A percentile compares a stretch with the other conserved stretches of the same genome.
Evolutionary conservation across 2,329 filamentous ascomycete species (phyloP).

Genomic region (Arthrobotrys entomopaga): DNA sequence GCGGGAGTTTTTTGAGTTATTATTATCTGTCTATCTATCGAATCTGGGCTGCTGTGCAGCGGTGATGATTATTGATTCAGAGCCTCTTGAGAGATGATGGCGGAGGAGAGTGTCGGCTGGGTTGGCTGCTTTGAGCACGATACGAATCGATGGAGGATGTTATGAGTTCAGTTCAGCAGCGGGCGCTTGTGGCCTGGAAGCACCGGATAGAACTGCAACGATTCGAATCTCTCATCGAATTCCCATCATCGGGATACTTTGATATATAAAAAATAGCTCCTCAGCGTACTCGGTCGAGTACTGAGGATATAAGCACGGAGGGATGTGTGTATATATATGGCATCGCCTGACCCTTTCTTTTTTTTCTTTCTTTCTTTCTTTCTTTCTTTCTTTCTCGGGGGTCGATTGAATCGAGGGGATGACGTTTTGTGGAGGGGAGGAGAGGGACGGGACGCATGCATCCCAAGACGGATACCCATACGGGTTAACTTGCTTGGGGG

Average conservation of each 20-base stretch:
- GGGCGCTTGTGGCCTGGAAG: conserved; percentile 15
- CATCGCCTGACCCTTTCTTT: too few species aligned
- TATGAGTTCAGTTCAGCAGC: not conserved
- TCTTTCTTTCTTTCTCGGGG: too few species aligned
- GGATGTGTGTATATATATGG: too few species aligned
- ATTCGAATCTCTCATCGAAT: conserved; percentile 20
- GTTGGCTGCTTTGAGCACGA: conserved; percentile 11
- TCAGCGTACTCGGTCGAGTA: not conserved
- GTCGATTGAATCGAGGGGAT: too few species aligned
- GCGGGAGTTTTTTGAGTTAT: too few species aligned
- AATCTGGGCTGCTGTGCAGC: too few species aligned
- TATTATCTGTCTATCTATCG: too few species aligned
- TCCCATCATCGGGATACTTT: conserved; percentile 17
- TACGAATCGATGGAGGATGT: not conserved
- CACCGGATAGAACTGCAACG: conserved; percentile 14
- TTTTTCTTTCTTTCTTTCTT: too few species aligned
- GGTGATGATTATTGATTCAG: not conserved
- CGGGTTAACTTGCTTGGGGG: too few species aligned
- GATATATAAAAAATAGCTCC: not conserved
- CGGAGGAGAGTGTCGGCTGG: conserved; percentile 11
- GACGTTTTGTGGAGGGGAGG: too few species aligned
- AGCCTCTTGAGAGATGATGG: not conserved
- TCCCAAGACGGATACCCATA: too few species aligned
- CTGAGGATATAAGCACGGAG: not conserved
- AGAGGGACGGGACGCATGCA: too few species aligned